These are phyloP conservation scores for Podaxis carcinomalis DNA, from an alignment of 768 basidiomycete genomes.

Conservation along the genomic window DNA sequence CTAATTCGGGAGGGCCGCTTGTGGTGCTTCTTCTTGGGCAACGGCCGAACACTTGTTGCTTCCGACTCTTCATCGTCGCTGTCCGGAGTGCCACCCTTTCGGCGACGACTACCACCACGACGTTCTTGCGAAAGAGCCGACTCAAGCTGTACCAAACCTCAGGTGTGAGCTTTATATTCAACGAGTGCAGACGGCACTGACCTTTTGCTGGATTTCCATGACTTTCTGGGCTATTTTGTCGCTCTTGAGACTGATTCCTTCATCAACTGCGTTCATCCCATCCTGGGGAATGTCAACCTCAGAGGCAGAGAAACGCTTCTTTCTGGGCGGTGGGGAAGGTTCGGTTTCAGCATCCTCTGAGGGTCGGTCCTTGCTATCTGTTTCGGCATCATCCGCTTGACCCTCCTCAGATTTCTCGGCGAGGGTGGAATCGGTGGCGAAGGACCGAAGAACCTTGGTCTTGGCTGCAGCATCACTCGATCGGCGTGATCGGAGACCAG, in stretches of 20 bases:
- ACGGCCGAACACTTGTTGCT: constrained; percentile 36
- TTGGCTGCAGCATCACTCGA: constrained; percentile 52
- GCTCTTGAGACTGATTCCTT: constrained; percentile 78
- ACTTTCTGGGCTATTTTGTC: constrained; percentile 89
- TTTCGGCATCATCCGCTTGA: constrained; percentile 27
- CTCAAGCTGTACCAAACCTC: constrained; percentile 53
- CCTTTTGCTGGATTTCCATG: constrained; percentile 87
- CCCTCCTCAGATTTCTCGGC: constrained; percentile 53
- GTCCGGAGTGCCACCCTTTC: constrained; percentile 24
- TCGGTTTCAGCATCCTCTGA: constrained; percentile 47
- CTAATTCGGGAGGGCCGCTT: constrained; percentile 23
- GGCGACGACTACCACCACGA: constrained; percentile 30
- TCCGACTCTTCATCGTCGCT: constrained; percentile 52
- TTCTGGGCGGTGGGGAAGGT: constrained; percentile 38
- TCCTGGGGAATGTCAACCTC: constrained; percentile 63
- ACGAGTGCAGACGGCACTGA: constrained; percentile 26
- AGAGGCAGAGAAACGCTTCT: constrained; percentile 79
- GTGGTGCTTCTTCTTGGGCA: constrained; percentile 26
- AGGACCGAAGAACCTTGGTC: constrained; percentile 56
- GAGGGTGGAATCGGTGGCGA: constrained; percentile 77
- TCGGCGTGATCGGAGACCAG: constrained; percentile 51
- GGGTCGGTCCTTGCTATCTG: constrained; percentile 19
- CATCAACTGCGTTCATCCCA: constrained; percentile 83
- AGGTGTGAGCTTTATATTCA: constrained; percentile 10
- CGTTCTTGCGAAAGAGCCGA: constrained; percentile 61